Evolutionary conservation across 2,329 filamentous ascomycete genomes (phyloP).

Genomic region (Aspergillus clavatus): DNA sequence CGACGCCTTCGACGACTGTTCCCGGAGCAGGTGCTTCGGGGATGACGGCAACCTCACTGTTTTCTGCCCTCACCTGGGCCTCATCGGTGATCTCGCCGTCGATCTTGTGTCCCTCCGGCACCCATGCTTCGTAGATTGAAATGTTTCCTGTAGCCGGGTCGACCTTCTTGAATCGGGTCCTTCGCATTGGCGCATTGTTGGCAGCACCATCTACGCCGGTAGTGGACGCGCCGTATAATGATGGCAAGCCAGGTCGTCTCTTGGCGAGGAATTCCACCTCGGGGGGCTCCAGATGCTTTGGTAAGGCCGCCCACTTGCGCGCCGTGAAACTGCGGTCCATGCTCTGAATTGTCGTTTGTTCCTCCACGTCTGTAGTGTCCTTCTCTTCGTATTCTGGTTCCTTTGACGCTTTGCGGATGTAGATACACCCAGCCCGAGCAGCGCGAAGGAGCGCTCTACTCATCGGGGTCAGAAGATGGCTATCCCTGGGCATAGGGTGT

Average conservation of each 20-base stretch:
- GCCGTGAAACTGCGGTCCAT: constrained; percentile 50
- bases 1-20: constrained; percentile 55
- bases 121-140: constrained; percentile 76
- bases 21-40: constrained; percentile 49
- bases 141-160: constrained; percentile 73
- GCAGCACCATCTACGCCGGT: constrained; percentile 25
- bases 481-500: constrained; percentile 83
- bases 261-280: constrained; percentile 61
- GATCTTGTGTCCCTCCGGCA: constrained; percentile 71
- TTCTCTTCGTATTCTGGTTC: constrained; percentile 35
- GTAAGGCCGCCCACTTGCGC: constrained; percentile 55
- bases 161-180: constrained; percentile 72
- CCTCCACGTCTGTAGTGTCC: constrained; percentile 32
- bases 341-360: constrained; percentile 21
- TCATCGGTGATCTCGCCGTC: constrained; percentile 73
- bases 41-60: constrained; percentile 30
- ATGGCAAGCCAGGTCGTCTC: constrained; percentile 55
- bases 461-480: constrained; percentile 68
- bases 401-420: constrained; percentile 61
- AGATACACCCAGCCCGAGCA: constrained; percentile 70
- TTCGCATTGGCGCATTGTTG: constrained; percentile 57
- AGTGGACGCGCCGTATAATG: constrained; percentile 41
- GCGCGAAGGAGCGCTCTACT: constrained; percentile 78
- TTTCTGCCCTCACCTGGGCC: constrained; percentile 45
- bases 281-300: constrained; percentile 53